Evolutionary conservation across 2,329 filamentous ascomycete genomes (phyloP).

Genomic region (Dothistroma septosporum): DNA sequence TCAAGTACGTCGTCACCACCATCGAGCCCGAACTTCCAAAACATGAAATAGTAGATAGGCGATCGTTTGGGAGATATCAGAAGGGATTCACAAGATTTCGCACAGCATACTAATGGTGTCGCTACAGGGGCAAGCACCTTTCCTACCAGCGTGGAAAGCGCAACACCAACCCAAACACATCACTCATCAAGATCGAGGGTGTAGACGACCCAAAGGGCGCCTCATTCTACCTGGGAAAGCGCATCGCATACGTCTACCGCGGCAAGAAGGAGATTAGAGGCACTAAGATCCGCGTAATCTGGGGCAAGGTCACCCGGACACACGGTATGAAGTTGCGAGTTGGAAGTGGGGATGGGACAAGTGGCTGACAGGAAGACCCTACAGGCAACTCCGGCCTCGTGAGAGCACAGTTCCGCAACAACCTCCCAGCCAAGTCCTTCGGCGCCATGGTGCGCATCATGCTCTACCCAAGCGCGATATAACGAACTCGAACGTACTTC

Average conservation of each 20-base stretch:
- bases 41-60: background rate
- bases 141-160: constrained; percentile 96
- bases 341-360: background rate
- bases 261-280: constrained; percentile 91
- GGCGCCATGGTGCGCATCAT: constrained; percentile 54
- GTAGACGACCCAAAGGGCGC: constrained; percentile 86
- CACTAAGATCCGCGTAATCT: constrained; percentile 97
- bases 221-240: constrained; percentile 98
- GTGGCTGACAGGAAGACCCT: constrained; percentile 21
- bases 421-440: constrained; percentile 95
- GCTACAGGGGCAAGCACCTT: constrained; percentile 85
- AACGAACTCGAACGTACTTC: constrained; percentile 9
- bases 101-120: constrained; percentile 4
- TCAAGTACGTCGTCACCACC: constrained; percentile 27
- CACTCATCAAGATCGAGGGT: constrained; percentile 98
- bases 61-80: background rate
- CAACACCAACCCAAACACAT: constrained; percentile 73
- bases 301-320: constrained; percentile 95
- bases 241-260: constrained; percentile 97
- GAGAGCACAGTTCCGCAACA: constrained; percentile 92
- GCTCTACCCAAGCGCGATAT: constrained; percentile 42
- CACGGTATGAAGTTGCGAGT: constrained; percentile 63
- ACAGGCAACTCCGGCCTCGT: constrained; percentile 96
- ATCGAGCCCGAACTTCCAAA: background rate
- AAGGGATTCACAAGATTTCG: background rate